Evolutionary conservation across 352 stramenopile genomes (phyloP).

Genomic region (Globisporangium carolinianum): DNA sequence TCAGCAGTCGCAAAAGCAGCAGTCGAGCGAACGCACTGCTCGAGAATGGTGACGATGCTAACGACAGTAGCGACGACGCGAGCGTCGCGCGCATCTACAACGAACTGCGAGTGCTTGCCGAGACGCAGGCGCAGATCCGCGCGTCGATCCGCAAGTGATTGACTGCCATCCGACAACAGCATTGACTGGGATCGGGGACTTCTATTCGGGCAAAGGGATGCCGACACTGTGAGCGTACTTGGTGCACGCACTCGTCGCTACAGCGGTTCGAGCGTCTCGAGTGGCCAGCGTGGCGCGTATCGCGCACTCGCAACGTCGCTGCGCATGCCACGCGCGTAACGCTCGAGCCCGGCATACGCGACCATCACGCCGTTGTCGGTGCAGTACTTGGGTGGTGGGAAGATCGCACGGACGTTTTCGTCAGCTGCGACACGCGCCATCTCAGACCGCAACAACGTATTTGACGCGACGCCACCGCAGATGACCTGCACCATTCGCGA

Average conservation of each 20-base stretch:
- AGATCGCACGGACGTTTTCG: conserved; percentile 38
- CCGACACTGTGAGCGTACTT: too few relatives aligned
- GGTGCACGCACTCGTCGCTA: conserved; percentile 4
- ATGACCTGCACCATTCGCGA: conserved; percentile 64
- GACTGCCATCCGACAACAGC: too few relatives aligned
- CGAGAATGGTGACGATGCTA: neutral
- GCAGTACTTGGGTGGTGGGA: conserved; percentile 86
- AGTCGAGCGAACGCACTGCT: neutral
- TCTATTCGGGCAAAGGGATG: neutral
- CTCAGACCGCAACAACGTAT: conserved; percentile 89
- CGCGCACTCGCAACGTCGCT: conserved; percentile 41
- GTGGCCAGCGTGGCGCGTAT: conserved; percentile 73
- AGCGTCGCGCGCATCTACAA: conserved; percentile 24
- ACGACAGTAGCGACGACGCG: neutral
- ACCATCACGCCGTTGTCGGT: conserved; percentile 98
- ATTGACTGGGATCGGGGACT: too few relatives aligned
- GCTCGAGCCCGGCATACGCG: conserved; percentile 90
- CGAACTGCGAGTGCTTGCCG: conserved; percentile 33
- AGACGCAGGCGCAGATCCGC: conserved; percentile 32
- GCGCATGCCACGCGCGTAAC: conserved; percentile 42
- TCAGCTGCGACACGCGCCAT: conserved; percentile 59
- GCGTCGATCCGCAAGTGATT: conserved; percentile 9
- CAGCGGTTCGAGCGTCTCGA: conserved; percentile 51
- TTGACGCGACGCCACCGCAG: conserved; percentile 96
- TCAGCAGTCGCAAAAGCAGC: too few relatives aligned